Evolutionary conservation across 2,329 filamentous ascomycete species (phyloP).

Genomic region (Colletotrichum gloeosporioides): DNA sequence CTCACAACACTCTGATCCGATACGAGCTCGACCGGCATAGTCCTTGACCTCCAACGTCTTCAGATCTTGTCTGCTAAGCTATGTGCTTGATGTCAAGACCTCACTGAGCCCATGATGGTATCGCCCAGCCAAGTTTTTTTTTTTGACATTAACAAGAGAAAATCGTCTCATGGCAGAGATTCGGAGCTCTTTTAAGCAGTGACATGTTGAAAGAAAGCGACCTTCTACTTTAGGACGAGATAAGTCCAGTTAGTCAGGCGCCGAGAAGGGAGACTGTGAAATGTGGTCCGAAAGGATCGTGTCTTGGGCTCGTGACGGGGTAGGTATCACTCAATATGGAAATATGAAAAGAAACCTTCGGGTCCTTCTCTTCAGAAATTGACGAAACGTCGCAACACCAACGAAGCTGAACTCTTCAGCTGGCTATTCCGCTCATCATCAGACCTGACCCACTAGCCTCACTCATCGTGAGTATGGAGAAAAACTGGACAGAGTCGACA

Average conservation of each 20-base stretch:
- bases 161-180: not conserved
- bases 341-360: not conserved
- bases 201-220: not conserved
- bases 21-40: not conserved
- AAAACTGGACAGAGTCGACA: not conserved
- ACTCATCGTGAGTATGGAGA: not conserved
- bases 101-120: not conserved
- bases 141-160: not conserved
- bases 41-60: not conserved
- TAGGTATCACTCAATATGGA: not conserved
- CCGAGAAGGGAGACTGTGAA: not conserved
- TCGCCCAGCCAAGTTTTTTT: fast-evolving
- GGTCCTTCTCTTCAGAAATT: not conserved
- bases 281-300: not conserved
- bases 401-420: not conserved
- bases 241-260: not conserved
- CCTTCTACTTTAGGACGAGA: not conserved
- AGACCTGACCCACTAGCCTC: not conserved
- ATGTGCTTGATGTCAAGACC: fast-evolving
- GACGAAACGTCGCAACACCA: not conserved
- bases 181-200: not conserved
- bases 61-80: not conserved
- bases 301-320: not conserved
- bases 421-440: not conserved
- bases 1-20: not conserved